Evolutionary conservation across 2,329 filamentous ascomycete species (phyloP), one percentile per base, ranked within the genome.

Genomic region (Cercospora sp.): DNA sequence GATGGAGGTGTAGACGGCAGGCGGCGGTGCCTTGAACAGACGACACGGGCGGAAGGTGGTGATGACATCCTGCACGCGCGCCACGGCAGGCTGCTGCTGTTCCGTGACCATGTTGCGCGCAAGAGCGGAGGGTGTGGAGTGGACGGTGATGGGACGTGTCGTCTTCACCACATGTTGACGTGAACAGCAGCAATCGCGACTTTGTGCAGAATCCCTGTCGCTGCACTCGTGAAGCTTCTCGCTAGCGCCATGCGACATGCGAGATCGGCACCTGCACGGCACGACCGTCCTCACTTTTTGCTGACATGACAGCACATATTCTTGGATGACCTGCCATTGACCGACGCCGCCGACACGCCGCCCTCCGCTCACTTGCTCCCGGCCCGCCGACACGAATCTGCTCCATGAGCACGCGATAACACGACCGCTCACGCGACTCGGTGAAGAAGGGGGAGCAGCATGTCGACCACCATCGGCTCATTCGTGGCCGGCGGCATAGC

Each of bases 401-500:
- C 45, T 58, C n/a, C 58, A 66, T 69, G 67, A 60, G 40, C 40
- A 34, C 30, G 64, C 67, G 53, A 66, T 69, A 69, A 55, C 60
- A 64, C 32, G 34, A 51, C 21, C 26, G 53, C 40, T 45, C 61
- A 63, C 61, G 37, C 43, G 53, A 58, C 30, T 58, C 53, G 53
- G 43, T 28, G 61, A 13, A 53, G 55, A 16, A 61, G 24, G 59
- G 26, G 61, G 34, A 55, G 63, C 30, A 63, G n/a, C 51, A 84
- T 84, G 82, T 81, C 82, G 59, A 85, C 83, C 65, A 84, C 82
- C n/a, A 76, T 81, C 58, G 83, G 83, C 74, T 92, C 93, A 70
- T 99, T 99, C 85, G 89, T 98, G 77, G 94, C 95, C 66, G 95
- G 95, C 79, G 95, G 95, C 79, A 91, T 99, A 78, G 95, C 95